A percentile compares a stretch with the other conserved stretches of the same genome.
Conservation (phyloP, 495 filamentous ascomycete species). For the Aspergillus ostianus region DNA sequence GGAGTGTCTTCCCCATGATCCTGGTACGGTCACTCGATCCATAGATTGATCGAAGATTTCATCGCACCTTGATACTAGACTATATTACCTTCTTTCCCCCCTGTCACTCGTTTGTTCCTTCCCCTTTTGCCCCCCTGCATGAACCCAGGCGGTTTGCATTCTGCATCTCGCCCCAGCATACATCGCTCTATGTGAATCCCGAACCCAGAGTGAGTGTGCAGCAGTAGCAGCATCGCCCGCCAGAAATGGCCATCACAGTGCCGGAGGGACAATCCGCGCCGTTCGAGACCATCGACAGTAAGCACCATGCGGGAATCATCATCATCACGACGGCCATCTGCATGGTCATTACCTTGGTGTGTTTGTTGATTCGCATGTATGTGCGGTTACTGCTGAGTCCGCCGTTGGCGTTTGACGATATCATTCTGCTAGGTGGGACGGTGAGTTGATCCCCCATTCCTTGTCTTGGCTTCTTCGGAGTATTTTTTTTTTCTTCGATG, state of each 20-base stretch:
- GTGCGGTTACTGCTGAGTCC: constrained; percentile 24
- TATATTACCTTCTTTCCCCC: background rate
- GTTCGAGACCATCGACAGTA: constrained; percentile 20
- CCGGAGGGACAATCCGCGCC: constrained; percentile 20
- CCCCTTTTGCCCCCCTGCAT: background rate
- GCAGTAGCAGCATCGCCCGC: background rate
- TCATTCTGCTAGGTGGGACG: constrained; percentile 20
- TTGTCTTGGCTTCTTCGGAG: background rate
- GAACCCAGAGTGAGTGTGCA: background rate
- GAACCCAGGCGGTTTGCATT: background rate
- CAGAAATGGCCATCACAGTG: constrained; percentile 7
- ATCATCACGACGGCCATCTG: constrained; percentile 41
- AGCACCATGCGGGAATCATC: constrained; percentile 32
- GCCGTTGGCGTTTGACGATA: constrained; percentile 25
- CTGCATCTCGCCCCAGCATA: background rate
- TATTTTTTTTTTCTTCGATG: background rate
- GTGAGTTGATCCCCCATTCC: constrained; percentile 13
- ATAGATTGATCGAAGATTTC: background rate
- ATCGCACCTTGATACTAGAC: background rate
- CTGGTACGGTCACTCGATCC: background rate
- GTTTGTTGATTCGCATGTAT: constrained; percentile 31
- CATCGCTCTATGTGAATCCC: background rate
- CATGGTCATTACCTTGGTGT: constrained; percentile 37
- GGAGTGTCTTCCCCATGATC: background rate
- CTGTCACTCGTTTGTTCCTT: background rate